Evolutionary conservation across 805 yeast species (phyloP), one percentile per base, ranked within the genome.

Genomic region (Ogataea populi-albae): DNA sequence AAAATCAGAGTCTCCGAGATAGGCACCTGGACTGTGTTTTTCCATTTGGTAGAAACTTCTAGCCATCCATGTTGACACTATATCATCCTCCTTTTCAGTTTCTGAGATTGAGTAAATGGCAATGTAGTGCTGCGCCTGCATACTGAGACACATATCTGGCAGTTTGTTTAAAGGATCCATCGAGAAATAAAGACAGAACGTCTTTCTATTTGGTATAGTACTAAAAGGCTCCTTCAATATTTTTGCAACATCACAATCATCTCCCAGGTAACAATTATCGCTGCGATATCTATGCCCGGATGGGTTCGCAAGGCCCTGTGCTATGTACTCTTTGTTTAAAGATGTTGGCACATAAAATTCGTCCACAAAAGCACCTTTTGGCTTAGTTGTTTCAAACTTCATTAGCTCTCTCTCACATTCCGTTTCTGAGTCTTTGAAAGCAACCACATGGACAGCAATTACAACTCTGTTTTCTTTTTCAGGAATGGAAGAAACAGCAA

Each of bases 171-270:
- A 25, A 3, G 41, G 41, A 23, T 37, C 41, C 41, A 37, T 37
- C 9, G 41, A 37, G 30, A 33, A 37, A 24, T 37, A 37, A 11
- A 37, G 25, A 19, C 41, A 37, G 27, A 37, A 37, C 7, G 41
- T 37, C 30, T 37, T 37, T 15, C 28, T 17, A 17, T 27, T 37
- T n/a, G 41, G 41, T 11, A 37, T 28, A 3, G 33, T 37, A 5
- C 34, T 33, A 21, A 37, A 37, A 10, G 34, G 21, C 20, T 37
- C 41, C 23, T 34, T 23, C 17, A 37, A 14, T 7, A 37, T 34
- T 16, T 27, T 23, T 3, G 37, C 30, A 19, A 37, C 41, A 15
- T 37, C 34, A 33, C 41, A 37, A 11, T 37, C 26, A 10, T 37
- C 33, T 8, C 3, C 10, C 7, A 37, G 26, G 17, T 37, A 37